These are phyloP conservation scores for Coprinopsis sp. DNA, from an alignment of 768 basidiomycete species.

Conservation along the genomic window DNA sequence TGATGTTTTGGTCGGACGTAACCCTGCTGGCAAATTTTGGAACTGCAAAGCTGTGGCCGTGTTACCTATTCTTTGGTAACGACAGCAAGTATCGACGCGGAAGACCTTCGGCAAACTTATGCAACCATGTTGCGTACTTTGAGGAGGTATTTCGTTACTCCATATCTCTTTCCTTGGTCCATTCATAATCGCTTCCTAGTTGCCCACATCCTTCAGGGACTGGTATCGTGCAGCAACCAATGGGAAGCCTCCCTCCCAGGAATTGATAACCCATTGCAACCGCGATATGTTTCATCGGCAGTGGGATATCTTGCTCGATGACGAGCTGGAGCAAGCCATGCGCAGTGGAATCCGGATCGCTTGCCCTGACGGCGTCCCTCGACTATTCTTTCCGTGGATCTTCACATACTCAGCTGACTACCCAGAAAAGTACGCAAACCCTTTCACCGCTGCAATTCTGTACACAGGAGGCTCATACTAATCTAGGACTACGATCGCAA, in stretches of 20 bases:
- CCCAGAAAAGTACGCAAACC: background rate
- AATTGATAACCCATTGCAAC: background rate
- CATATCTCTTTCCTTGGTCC: background rate
- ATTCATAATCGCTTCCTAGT: background rate
- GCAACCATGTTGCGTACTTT: slow-evolving; percentile 18
- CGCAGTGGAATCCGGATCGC: too few species aligned
- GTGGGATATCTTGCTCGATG: background rate
- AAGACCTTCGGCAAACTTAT: slow-evolving; percentile 7
- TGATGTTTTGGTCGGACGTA: slow-evolving; percentile 24
- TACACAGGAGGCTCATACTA: background rate
- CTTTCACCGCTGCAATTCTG: background rate
- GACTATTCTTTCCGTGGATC: background rate
- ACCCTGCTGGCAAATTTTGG: slow-evolving; percentile 16
- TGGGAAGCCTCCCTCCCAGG: background rate
- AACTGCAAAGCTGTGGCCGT: slow-evolving; percentile 15
- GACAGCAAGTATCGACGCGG: slow-evolving; percentile 16
- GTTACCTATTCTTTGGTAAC: slow-evolving; percentile 17
- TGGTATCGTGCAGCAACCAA: background rate
- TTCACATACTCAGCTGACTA: background rate
- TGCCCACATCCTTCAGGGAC: background rate
- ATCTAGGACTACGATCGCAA: background rate
- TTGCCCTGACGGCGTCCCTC: slow-evolving; percentile 58
- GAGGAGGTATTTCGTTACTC: background rate
- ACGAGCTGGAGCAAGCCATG: background rate
- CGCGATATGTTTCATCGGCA: background rate